Evolutionary conservation across 192 early-diverging fungal genomes (phyloP).

Genomic region (Funneliformis geosporum): DNA sequence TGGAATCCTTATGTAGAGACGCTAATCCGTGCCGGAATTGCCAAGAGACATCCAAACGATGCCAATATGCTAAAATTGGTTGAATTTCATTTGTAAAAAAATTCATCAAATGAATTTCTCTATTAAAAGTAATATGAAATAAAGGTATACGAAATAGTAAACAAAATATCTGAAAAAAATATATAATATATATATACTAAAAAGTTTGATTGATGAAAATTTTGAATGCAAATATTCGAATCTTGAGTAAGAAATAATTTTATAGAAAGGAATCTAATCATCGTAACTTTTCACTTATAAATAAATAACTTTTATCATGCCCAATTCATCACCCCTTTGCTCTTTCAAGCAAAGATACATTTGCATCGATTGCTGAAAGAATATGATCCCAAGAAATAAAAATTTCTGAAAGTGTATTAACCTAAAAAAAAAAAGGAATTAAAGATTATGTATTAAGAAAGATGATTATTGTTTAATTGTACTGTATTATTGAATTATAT

Average conservation of each 20-base stretch:
- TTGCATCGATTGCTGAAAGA: conserved; percentile 41
- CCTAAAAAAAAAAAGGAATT: conserved; percentile 29
- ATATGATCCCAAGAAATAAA: conserved; percentile 53
- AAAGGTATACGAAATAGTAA: too few relatives aligned
- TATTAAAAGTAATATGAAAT: too few relatives aligned
- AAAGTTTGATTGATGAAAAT: too few relatives aligned
- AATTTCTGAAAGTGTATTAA: conserved; percentile 51
- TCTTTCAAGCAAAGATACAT: conserved; percentile 41
- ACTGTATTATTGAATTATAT: not conserved
- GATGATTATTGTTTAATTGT: too few relatives aligned
- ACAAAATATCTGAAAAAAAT: too few relatives aligned
- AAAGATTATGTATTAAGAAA: not conserved
- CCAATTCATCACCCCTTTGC: conserved; percentile 5
- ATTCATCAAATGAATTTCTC: too few relatives aligned
- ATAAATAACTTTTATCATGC: not conserved
- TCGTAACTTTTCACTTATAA: too few relatives aligned
- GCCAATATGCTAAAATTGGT: conserved; percentile 35
- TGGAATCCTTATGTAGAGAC: conserved; percentile 49
- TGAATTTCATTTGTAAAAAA: conserved; percentile 35
- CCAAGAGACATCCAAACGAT: conserved; percentile 41
- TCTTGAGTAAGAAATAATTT: too few relatives aligned
- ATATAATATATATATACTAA: too few relatives aligned
- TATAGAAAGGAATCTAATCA: too few relatives aligned
- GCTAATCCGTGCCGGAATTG: conserved; percentile 44
- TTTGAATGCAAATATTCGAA: too few relatives aligned